A percentile compares a stretch with the other conserved stretches of the same genome.
Conservation (phyloP, 208 protist species). For the Jaenimonas drosophilae region DNA sequence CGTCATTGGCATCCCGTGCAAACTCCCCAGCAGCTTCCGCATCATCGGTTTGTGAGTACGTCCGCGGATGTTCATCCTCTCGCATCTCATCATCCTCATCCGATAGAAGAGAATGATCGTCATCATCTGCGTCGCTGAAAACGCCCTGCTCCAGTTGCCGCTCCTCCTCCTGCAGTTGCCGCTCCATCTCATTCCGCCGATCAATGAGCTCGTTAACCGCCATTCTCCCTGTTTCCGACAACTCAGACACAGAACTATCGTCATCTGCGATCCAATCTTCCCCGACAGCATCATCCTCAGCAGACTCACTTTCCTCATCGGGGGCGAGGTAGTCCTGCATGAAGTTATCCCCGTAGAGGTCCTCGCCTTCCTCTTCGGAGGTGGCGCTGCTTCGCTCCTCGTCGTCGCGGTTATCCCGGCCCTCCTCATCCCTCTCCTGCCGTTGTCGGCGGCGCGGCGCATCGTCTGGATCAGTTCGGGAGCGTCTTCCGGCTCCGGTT, state of each 20-base stretch:
- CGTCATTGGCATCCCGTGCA: conserved; percentile 20
- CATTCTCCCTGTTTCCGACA: conserved; percentile 59
- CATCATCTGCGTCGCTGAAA: conserved; percentile 71
- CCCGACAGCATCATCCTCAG: conserved; percentile 43
- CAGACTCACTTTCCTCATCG: conserved; percentile 68
- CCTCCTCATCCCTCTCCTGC: neutral
- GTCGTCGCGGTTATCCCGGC: conserved; percentile 4
- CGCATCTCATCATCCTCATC: conserved; percentile 15
- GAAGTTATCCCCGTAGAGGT: conserved; percentile 85
- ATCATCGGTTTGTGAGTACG: conserved; percentile 10
- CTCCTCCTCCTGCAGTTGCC: conserved; percentile 45
- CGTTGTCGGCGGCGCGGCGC: neutral
- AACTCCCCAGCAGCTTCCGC: conserved; percentile 15
- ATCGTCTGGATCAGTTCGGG: neutral
- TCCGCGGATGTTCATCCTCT: conserved; percentile 11
- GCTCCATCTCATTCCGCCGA: conserved; percentile 50
- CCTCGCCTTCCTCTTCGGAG: conserved; percentile 60
- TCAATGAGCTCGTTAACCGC: conserved; percentile 75
- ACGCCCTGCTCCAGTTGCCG: conserved; percentile 67
- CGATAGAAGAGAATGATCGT: conserved; percentile 12
- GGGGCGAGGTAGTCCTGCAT: conserved; percentile 79
- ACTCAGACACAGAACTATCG: conserved; percentile 53
- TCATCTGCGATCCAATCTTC: conserved; percentile 73
- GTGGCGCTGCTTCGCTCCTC: conserved; percentile 11
- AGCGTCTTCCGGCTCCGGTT: neutral